These are phyloP conservation scores for Populus alba DNA, from an alignment of 345 rosid genomes.

Conservation along the genomic window DNA sequence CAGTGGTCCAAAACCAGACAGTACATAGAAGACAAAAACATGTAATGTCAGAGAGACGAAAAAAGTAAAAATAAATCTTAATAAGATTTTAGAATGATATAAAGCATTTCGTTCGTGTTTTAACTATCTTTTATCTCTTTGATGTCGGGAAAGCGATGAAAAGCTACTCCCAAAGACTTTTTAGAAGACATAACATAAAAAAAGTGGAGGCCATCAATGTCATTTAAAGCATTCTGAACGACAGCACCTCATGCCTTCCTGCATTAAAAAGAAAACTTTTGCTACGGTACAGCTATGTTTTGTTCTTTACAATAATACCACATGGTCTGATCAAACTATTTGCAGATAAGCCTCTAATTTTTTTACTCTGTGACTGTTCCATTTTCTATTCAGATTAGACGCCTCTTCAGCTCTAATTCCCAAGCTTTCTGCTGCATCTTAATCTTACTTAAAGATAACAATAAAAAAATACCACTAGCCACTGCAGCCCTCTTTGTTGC, in stretches of 20 bases:
- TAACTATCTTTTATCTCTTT: too few species aligned
- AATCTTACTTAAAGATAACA: slow-evolving; percentile 3
- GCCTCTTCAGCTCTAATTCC: slow-evolving; percentile 8
- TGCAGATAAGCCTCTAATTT: slow-evolving; percentile 16
- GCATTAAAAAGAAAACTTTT: slow-evolving; percentile 49
- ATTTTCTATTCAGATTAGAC: slow-evolving; percentile 5
- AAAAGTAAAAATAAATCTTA: too few species aligned
- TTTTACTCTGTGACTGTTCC: not conserved
- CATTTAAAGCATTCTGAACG: slow-evolving; percentile 7
- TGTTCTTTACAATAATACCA: slow-evolving; percentile 5
- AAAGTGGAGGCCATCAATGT: slow-evolving; percentile 20
- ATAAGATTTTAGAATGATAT: too few species aligned
- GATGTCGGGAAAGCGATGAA: too few species aligned
- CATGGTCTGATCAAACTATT: slow-evolving; percentile 5
- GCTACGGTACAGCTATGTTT: slow-evolving; percentile 21
- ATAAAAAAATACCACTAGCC: not conserved
- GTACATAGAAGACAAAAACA: too few species aligned
- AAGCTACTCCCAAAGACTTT: not conserved
- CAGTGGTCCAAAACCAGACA: too few species aligned
- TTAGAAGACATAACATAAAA: not conserved
- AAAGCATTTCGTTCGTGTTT: too few species aligned
- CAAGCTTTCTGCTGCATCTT: slow-evolving; percentile 4
- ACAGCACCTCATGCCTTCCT: slow-evolving; percentile 48
- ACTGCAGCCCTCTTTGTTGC: slow-evolving; percentile 7
- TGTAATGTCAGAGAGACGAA: too few species aligned